Base-by-base conservation (phyloP, 176 grass and related monocot species). In the Dendrocalamus sinicus region DNA sequence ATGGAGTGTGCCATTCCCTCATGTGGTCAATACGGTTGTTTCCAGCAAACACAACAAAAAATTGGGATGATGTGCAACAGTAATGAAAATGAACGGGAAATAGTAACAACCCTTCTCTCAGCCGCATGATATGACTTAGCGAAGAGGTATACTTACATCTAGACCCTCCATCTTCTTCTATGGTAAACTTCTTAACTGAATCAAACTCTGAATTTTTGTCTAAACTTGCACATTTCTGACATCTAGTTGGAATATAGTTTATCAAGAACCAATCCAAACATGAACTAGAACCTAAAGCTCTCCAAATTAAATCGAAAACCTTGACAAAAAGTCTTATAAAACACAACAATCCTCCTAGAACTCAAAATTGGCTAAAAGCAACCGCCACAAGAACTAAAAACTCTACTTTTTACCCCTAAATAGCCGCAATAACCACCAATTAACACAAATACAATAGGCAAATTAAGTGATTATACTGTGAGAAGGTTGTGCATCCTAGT, bases 401-500 rank as follows among this genome's bases (percentile, higher is more conserved):
- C 72, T 26, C 10, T 37, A 51, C 20, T 75, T 26, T 32, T 17
- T 30, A 22, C 35, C 22, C n/a, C 2, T 58, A 79, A 50, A 63
- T 50, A 22, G 41, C 5, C 74, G 5, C 44, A 17, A 35, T 13
- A 52, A 65, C 19, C 50, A 71, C 3, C 23, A n/a, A 83, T 35
- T 7, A 70, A 62, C 59, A 75, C 44, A 1, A 20, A 40, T 23
- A 53, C 30, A 46, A 9, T 12, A 71, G 23, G 67, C 8, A 24
- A 12, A 12, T 35, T 64, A 60, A 70, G 68, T 19, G 20, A 53
- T 66, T 53, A 39, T 67, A 94, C 92, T 87, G 80, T 78, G 30
- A 94, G 87, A 26, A 94, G 92, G 78, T 82, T 94, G 50, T 55
- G 50, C 92, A 94, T 92, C 80, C 39, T 78, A 40, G 17, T 8